phyloP scores from a whole-genome alignment of 2,329 filamentous ascomycete species.

The Escovopsis weberi region DNA sequence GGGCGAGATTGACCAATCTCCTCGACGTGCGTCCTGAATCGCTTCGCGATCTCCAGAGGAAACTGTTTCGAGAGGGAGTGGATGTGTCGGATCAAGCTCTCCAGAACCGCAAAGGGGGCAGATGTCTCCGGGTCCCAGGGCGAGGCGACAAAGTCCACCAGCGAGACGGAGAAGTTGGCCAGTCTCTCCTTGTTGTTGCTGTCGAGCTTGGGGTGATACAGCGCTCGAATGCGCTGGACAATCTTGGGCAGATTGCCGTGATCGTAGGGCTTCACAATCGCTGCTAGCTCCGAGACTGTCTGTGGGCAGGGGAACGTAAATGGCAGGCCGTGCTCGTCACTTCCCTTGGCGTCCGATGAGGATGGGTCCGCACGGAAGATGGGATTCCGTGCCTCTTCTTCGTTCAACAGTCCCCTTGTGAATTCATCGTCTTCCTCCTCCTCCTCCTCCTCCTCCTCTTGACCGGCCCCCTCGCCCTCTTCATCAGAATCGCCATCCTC shows the following conservation, averaged over 20 bases:
- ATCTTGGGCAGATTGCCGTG: constrained; percentile 57
- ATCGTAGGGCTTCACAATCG: constrained; percentile 46
- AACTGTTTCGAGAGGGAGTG: constrained; percentile 87
- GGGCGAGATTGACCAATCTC: constrained; percentile 35
- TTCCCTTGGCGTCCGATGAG: constrained; percentile 22
- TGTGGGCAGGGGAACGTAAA: constrained; percentile 81
- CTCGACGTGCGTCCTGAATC: constrained; percentile 60
- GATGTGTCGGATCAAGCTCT: constrained; percentile 73
- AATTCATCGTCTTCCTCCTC: constrained; percentile 53
- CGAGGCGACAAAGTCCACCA: constrained; percentile 48
- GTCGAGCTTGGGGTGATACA: constrained; percentile 82
- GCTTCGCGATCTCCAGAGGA: constrained; percentile 59
- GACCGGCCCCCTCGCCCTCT: constrained; percentile 22
- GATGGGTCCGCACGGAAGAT: constrained; percentile 32
- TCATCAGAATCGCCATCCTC: constrained; percentile 8
- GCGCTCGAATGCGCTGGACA: constrained; percentile 75
- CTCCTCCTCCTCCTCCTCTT: constrained; percentile 38
- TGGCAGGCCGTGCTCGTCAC: constrained; percentile 46
- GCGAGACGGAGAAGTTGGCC: constrained; percentile 45
- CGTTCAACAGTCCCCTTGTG: constrained; percentile 50
- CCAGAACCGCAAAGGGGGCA: constrained; percentile 53
- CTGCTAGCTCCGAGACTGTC: constrained; percentile 59
- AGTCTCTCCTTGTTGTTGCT: constrained; percentile 77
- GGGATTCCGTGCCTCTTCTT: constrained; percentile 39
- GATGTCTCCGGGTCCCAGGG: constrained; percentile 27